These are phyloP conservation scores for Gracilaria caudata DNA, from an alignment of 23 red algal genomes.

Conservation along the genomic window DNA sequence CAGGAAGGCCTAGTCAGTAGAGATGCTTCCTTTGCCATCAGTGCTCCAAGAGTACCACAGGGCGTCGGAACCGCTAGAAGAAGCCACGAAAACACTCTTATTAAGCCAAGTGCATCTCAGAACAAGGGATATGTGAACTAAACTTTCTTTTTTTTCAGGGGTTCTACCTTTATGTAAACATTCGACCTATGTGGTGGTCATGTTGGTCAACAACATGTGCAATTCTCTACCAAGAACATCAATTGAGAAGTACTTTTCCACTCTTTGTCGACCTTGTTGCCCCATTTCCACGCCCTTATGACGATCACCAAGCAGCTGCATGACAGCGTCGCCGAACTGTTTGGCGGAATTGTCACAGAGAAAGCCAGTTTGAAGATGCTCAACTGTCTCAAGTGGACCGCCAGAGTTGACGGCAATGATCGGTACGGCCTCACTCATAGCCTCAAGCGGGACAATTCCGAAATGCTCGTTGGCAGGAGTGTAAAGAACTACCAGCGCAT, in stretches of 20 bases:
- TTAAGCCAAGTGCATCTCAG: not conserved
- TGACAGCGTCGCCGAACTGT: slow-evolving; percentile 66
- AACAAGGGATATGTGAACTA: not conserved
- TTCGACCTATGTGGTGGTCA: not conserved
- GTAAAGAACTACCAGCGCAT: slow-evolving; percentile 76
- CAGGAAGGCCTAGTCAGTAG: not conserved
- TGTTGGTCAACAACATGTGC: slow-evolving; percentile 13
- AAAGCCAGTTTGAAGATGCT: slow-evolving; percentile 81
- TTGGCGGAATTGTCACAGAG: slow-evolving; percentile 55
- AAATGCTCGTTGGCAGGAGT: slow-evolving; percentile 95
- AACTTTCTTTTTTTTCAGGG: not conserved
- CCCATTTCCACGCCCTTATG: slow-evolving; percentile 29
- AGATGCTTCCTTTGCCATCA: not conserved
- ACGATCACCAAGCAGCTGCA: slow-evolving; percentile 15
- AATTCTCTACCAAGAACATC: slow-evolving; percentile 50
- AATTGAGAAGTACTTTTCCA: slow-evolving; percentile 38
- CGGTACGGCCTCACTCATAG: slow-evolving; percentile 81
- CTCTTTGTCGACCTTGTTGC: slow-evolving; percentile 16
- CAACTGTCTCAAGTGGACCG: slow-evolving; percentile 86
- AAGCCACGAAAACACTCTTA: not conserved
- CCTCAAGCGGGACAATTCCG: slow-evolving; percentile 98
- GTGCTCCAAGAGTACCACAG: not conserved
- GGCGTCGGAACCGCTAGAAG: not conserved
- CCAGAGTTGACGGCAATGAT: slow-evolving; percentile 85
- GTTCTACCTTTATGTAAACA: not conserved